Evolutionary conservation across 768 basidiomycete species (phyloP).

Genomic region (Chiua virens): DNA sequence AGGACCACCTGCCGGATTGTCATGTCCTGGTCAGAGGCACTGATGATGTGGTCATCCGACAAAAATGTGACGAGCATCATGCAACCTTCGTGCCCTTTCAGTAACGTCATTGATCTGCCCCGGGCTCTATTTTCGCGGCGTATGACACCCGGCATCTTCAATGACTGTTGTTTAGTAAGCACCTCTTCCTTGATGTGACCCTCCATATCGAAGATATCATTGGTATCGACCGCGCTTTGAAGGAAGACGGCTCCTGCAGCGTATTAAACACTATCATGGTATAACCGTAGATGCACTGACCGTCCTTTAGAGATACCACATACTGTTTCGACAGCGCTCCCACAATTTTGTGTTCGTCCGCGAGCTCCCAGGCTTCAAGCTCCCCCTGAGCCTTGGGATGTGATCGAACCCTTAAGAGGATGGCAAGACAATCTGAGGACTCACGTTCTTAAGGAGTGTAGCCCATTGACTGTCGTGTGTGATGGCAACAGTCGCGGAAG

Average conservation of each 20-base stretch:
- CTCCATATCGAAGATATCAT: too few relatives aligned
- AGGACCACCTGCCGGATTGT: slow-evolving; percentile 13
- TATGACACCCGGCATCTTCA: too few relatives aligned
- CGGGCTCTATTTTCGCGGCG: too few relatives aligned
- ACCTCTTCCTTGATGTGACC: too few relatives aligned
- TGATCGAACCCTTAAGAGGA: neutral
- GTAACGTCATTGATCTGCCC: too few relatives aligned
- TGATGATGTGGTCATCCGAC: slow-evolving; percentile 15
- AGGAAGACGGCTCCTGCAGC: neutral
- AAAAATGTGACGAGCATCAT: slow-evolving; percentile 17
- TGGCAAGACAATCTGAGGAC: neutral
- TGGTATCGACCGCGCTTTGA: too few relatives aligned
- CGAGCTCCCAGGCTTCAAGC: neutral
- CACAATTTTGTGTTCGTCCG: neutral
- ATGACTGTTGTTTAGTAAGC: too few relatives aligned
- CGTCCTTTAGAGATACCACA: neutral
- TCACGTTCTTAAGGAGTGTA: neutral
- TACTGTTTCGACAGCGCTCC: neutral
- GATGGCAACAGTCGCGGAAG: slow-evolving; percentile 1
- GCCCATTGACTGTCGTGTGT: slow-evolving; percentile 6
- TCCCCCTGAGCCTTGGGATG: neutral
- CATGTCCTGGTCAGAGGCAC: slow-evolving; percentile 16
- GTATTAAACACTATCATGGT: neutral
- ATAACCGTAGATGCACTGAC: neutral
- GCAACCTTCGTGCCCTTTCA: too few relatives aligned